A percentile compares a stretch with the other conserved stretches of the same genome.
These are phyloP conservation scores for Symbiotaphrina buchneri DNA, from an alignment of 495 filamentous ascomycete species.

Conservation along the genomic window DNA sequence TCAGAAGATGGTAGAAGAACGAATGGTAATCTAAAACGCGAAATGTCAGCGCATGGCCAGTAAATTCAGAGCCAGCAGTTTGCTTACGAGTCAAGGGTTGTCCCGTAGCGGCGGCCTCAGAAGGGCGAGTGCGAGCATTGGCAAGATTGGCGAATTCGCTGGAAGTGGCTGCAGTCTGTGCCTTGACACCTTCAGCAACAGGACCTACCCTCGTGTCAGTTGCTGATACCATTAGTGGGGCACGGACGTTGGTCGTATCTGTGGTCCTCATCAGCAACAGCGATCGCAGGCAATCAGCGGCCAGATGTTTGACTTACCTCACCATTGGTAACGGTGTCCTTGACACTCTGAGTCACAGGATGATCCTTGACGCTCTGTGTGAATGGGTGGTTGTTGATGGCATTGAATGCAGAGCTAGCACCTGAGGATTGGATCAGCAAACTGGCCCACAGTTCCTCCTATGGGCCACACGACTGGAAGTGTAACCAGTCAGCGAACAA, in stretches of 20 bases:
- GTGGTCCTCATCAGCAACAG: not conserved
- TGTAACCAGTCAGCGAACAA: slow-evolving; percentile 6
- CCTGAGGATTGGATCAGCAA: slow-evolving; percentile 7
- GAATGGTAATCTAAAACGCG: slow-evolving; percentile 65
- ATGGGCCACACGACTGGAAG: slow-evolving; percentile 9
- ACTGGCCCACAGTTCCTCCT: not conserved
- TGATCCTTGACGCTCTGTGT: slow-evolving; percentile 10
- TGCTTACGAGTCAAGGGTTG: slow-evolving; percentile 63
- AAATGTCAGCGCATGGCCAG: slow-evolving; percentile 8
- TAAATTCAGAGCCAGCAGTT: slow-evolving; percentile 1
- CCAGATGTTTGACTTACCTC: slow-evolving; percentile 9
- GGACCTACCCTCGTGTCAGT: slow-evolving; percentile 28
- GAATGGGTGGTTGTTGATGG: slow-evolving; percentile 14
- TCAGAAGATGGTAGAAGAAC: slow-evolving; percentile 75
- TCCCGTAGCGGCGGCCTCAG: slow-evolving; percentile 49
- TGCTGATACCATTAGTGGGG: slow-evolving; percentile 6
- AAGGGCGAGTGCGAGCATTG: slow-evolving; percentile 41
- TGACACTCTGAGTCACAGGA: no score
- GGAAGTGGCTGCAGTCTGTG: slow-evolving; percentile 45
- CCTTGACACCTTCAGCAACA: slow-evolving; percentile 53
- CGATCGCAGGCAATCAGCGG: not conserved
- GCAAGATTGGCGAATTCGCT: slow-evolving; percentile 58
- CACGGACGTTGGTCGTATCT: slow-evolving; percentile 5
- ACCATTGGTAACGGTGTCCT: slow-evolving; percentile 12
- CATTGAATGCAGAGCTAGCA: slow-evolving; percentile 15